Conservation (phyloP, 2,329 filamentous ascomycete species). For the Fusarium algeriense region DNA sequence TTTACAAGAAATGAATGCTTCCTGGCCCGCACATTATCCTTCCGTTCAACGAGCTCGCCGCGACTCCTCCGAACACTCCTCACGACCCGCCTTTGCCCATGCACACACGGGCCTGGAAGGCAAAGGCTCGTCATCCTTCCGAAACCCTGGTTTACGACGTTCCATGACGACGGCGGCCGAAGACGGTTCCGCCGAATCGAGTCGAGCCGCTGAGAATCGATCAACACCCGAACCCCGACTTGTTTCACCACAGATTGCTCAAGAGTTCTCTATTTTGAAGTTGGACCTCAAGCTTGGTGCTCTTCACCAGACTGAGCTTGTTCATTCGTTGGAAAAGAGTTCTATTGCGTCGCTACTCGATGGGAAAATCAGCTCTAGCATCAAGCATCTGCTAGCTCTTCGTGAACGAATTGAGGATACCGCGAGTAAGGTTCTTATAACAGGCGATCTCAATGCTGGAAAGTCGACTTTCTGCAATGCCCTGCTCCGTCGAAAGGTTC, state of each 20-base stretch:
- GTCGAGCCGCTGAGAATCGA: conserved; percentile 74
- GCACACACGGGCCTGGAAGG: conserved; percentile 71
- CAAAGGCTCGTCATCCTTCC: conserved; percentile 53
- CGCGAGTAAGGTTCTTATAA: conserved; percentile 95
- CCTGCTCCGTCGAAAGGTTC: conserved; percentile 88
- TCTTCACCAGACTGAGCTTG: conserved; percentile 87
- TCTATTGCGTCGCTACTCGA: conserved; percentile 92
- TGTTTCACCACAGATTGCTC: conserved; percentile 90
- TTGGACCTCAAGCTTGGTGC: conserved; percentile 91
- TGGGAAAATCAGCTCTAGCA: conserved; percentile 92
- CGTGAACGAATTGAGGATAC: conserved; percentile 97
- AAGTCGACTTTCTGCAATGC: conserved; percentile 99
- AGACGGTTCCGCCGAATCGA: conserved; percentile 73
- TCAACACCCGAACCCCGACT: conserved; percentile 79
- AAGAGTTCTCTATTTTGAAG: conserved; percentile 96
- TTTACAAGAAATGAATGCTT: conserved; percentile 88
- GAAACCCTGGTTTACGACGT: conserved; percentile 70
- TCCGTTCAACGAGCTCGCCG: conserved; percentile 76
- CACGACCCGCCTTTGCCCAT: conserved; percentile 73
- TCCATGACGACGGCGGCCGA: conserved; percentile 78
- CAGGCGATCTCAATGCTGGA: conserved; percentile 94
- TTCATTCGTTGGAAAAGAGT: conserved; percentile 92
- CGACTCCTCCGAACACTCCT: conserved; percentile 58
- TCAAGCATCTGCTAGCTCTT: conserved; percentile 87
- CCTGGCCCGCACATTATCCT: conserved; percentile 96